A percentile compares a stretch with the other conserved stretches of the same genome.
These are phyloP conservation scores for Quercus phellos DNA, from an alignment of 331 rosid species.

Conservation along the genomic window DNA sequence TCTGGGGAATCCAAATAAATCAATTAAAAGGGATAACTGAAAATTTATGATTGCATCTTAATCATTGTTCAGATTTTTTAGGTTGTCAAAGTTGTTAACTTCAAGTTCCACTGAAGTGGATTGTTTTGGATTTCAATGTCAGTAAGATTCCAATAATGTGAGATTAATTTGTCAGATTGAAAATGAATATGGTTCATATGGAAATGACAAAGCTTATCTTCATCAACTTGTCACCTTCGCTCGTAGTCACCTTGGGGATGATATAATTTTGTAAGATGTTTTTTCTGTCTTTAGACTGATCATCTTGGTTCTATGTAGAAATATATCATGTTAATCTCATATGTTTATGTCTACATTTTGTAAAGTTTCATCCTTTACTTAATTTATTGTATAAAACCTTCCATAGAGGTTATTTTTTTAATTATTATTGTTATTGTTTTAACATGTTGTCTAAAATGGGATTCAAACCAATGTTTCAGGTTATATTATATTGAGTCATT, in stretches of 20 bases:
- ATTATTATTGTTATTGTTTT: no score
- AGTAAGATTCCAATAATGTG: conserved; percentile 13
- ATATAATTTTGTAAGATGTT: conserved; percentile 63
- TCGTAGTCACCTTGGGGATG: conserved; percentile 71
- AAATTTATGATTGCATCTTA: background rate
- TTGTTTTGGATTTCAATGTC: conserved; percentile 9
- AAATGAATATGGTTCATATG: conserved; percentile 88
- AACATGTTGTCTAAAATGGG: background rate
- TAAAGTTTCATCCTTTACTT: background rate
- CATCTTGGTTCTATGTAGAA: conserved; percentile 8
- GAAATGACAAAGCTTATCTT: conserved; percentile 77
- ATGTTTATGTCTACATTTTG: background rate
- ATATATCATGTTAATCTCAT: background rate
- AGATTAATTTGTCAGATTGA: conserved; percentile 62
- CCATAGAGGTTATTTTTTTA: background rate
- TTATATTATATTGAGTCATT: background rate
- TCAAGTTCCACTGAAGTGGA: background rate
- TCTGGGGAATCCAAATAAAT: background rate
- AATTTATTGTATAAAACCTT: background rate
- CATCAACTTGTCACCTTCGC: conserved; percentile 65
- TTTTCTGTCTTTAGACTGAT: conserved; percentile 17
- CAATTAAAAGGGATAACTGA: background rate
- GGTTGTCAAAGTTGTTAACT: background rate
- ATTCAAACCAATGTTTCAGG: background rate
- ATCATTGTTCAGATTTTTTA: conserved; percentile 8